Base-by-base conservation (phyloP, 2,329 filamentous ascomycete species). In the Sclerotinia sclerotiorum region DNA sequence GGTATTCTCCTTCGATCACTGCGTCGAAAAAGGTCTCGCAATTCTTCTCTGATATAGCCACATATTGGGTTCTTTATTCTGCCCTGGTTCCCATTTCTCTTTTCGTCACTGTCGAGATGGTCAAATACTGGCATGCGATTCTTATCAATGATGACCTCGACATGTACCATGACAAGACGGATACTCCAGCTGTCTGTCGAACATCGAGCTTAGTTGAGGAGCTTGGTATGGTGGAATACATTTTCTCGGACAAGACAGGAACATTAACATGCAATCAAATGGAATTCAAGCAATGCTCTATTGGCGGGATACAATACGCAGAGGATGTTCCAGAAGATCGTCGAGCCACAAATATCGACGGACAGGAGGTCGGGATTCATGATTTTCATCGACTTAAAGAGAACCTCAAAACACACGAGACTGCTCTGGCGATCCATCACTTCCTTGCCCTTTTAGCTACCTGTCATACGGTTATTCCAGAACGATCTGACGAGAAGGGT, bases 231-330 rank as follows among this genome's bases (percentile, higher is more conserved):
- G 96, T 99, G 56, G 95, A 98, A 77, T 99, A 96, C 76, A 95
- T 99, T 72, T 99, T 99, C 79, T 97, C 93, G 0, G 94, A 98
- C 83, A 98, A 98, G 83, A 98, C 94, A 1, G 94, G 94, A 55
- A 98, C 94, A 5, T 82, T 98, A 76, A 98, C 94, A n/a, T 97
- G 94, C 81, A 98, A 98, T 77, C 89, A 93, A 85, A 98, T 99
- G 95, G 94, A 98, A 79, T 99, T 98, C 79, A 93, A 93, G 78
- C 93, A 98, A 79, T 96, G 92, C 76, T 91, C 91, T 0, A 98
- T 99, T 76, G 92, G 88, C 35, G 95, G 95, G 35, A 89, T 98
- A 65, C 94, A 97, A 80, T 99, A 99, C 77, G 91, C 92, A 17
- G 93, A 95, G 66, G 92, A 94, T 55, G 88, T 98, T 1, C 90